Conservation (phyloP, 2,329 filamentous ascomycete genomes). For the Colletotrichum tropicale region DNA sequence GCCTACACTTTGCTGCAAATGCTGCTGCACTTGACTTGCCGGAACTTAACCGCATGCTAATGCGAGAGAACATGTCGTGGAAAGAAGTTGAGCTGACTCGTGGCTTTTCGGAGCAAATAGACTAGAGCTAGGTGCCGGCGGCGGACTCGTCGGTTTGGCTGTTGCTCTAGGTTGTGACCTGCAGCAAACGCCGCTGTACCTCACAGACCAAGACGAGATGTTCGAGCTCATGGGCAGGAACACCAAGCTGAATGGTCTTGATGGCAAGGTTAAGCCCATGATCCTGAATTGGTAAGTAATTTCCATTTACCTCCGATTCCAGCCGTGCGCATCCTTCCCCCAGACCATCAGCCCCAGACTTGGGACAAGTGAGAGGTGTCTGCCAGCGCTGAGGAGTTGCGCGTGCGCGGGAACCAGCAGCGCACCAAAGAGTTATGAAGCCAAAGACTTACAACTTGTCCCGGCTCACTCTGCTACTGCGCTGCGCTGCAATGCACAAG, state of each 20-base stretch:
- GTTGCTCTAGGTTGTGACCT: conserved; percentile 55
- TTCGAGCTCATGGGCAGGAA: conserved; percentile 85
- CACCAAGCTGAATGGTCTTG: conserved; percentile 78
- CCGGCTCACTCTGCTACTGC: background rate
- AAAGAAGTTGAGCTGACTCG: conserved; percentile 2
- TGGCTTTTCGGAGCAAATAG: conserved; percentile 46
- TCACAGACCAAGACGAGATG: conserved; percentile 92
- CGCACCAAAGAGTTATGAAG: background rate
- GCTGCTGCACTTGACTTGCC: background rate
- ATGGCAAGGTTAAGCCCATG: conserved; percentile 65
- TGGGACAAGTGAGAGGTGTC: background rate
- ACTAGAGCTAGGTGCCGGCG: conserved; percentile 90
- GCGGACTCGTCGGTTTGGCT: conserved; percentile 79
- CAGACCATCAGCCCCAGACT: background rate
- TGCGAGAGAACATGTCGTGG: background rate
- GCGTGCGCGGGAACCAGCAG: background rate
- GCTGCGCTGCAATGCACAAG: background rate
- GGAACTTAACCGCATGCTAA: background rate
- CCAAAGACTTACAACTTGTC: background rate
- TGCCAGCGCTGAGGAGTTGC: background rate
- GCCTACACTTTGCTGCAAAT: background rate
- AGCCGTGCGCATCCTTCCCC: background rate
- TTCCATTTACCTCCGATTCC: background rate
- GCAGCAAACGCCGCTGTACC: conserved; percentile 62
- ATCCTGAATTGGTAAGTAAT: conserved; percentile 79